These are phyloP conservation scores for Corchorus capsularis DNA, from an alignment of 345 rosid species.

Conservation along the genomic window DNA sequence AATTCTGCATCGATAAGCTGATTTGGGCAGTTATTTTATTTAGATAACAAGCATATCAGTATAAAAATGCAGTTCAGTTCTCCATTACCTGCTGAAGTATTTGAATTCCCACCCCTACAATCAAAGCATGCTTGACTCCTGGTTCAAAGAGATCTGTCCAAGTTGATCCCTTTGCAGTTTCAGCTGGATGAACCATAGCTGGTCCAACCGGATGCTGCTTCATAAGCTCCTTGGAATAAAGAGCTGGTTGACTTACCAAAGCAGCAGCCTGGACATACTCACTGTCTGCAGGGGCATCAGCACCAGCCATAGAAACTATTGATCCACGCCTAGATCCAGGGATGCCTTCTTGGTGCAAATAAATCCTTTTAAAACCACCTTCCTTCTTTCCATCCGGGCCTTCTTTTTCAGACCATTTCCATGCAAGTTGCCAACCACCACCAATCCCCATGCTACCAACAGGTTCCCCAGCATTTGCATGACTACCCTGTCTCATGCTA, in stretches of 20 bases:
- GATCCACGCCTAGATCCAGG: slow-evolving; percentile 76
- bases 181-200: slow-evolving; percentile 89
- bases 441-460: slow-evolving; percentile 72
- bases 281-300: slow-evolving; percentile 49
- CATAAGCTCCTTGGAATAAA: slow-evolving; percentile 67
- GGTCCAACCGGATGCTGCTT: slow-evolving; percentile 71
- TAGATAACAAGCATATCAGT: background rate
- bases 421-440: slow-evolving; percentile 99
- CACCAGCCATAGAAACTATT: slow-evolving; percentile 58
- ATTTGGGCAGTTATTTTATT: background rate
- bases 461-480: slow-evolving; percentile 57
- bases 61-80: background rate
- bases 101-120: slow-evolving; percentile 91
- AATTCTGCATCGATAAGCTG: slow-evolving; percentile 6
- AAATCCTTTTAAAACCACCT: slow-evolving; percentile 80
- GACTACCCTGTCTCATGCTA: slow-evolving; percentile 63
- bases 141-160: slow-evolving; percentile 93
- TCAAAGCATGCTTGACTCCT: slow-evolving; percentile 88
- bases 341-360: slow-evolving; percentile 73
- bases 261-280: slow-evolving; percentile 83
- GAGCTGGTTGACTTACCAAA: slow-evolving; percentile 89
- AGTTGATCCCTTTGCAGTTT: slow-evolving; percentile 54
- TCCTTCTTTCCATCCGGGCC: slow-evolving; percentile 74
- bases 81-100: slow-evolving; percentile 95
- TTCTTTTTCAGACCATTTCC: slow-evolving; percentile 88